These are phyloP conservation scores for Lachancea thermotolerans DNA, from an alignment of 805 yeast species.

Conservation along the genomic window DNA sequence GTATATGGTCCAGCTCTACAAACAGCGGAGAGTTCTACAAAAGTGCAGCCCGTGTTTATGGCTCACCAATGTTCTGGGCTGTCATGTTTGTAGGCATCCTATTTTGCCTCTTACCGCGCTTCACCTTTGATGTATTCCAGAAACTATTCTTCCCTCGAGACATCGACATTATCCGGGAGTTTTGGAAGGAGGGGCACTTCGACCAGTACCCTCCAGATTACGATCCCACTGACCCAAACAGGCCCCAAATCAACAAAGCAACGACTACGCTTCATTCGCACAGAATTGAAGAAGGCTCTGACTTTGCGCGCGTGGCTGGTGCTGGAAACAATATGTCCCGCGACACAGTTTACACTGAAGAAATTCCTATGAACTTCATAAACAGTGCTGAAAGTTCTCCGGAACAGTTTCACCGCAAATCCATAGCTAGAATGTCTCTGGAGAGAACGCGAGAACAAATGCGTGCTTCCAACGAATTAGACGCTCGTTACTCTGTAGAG, in stretches of 20 bases:
- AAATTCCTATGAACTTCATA: constrained; percentile 32
- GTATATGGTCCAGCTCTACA: constrained; percentile 60
- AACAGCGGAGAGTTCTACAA: constrained; percentile 56
- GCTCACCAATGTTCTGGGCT: constrained; percentile 60
- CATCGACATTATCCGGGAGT: constrained; percentile 67
- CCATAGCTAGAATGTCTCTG: constrained; percentile 31
- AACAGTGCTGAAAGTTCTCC: constrained; percentile 8
- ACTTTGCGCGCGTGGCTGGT: constrained; percentile 3
- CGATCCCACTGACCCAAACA: constrained; percentile 76
- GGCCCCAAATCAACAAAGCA: constrained; percentile 46
- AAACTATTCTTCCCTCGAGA: constrained; percentile 56
- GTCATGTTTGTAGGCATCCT: constrained; percentile 57
- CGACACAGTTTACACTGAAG: constrained; percentile 33
- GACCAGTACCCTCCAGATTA: constrained; percentile 58
- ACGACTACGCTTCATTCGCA: constrained; percentile 22
- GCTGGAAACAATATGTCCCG: constrained; percentile 17
- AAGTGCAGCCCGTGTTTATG: constrained; percentile 58
- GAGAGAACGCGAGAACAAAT: constrained; percentile 35
- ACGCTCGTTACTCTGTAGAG: constrained; percentile 34
- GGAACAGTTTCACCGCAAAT: constrained; percentile 6
- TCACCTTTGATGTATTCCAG: constrained; percentile 49
- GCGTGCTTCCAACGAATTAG: constrained; percentile 33
- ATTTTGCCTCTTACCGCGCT: constrained; percentile 61
- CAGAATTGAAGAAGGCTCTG: constrained; percentile 23
- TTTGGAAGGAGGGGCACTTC: constrained; percentile 60